These are phyloP conservation scores for Phytopythium montanum DNA, from an alignment of 352 stramenopile species.

Conservation along the genomic window DNA sequence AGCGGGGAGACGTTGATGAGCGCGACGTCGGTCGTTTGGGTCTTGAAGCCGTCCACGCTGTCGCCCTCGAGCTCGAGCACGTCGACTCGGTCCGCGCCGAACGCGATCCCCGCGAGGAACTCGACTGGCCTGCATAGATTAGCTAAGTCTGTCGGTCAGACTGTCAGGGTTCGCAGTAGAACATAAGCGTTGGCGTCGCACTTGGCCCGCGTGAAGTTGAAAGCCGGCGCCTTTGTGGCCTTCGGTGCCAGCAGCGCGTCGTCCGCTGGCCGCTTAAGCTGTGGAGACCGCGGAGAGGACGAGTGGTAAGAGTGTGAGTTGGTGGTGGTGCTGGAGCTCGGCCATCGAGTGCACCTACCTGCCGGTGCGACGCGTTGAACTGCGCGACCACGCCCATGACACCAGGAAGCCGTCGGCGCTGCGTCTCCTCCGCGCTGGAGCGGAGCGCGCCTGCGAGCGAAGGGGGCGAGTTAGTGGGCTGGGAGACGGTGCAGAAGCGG, in stretches of 20 bases:
- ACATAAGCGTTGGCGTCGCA: conserved; percentile 10
- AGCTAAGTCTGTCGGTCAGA: not conserved
- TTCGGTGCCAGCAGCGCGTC: conserved; percentile 15
- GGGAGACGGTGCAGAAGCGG: not conserved
- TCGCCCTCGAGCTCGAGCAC: conserved; percentile 6
- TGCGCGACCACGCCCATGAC: conserved; percentile 32
- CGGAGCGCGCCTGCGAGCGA: conserved; percentile 29
- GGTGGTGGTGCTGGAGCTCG: too few species aligned
- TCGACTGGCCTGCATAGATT: conserved; percentile 29
- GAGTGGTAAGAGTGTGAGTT: not conserved
- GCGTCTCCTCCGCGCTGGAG: conserved; percentile 30
- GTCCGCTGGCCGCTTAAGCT: conserved; percentile 46
- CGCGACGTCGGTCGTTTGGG: conserved; percentile 16
- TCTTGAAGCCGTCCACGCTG: not conserved
- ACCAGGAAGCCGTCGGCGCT: conserved; percentile 28
- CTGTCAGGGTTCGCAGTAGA: not conserved
- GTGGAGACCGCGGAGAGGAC: not conserved
- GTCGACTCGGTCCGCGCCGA: conserved; percentile 8
- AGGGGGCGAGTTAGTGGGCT: not conserved
- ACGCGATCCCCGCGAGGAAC: conserved; percentile 38
- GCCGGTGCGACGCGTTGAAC: conserved; percentile 38
- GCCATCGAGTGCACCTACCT: conserved; percentile 14
- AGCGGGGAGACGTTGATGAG: conserved; percentile 70
- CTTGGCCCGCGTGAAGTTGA: conserved; percentile 69
- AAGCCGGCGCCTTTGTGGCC: conserved; percentile 13